These are phyloP conservation scores for Calonectria naviculata DNA, from an alignment of 2,329 filamentous ascomycete species.

Conservation along the genomic window DNA sequence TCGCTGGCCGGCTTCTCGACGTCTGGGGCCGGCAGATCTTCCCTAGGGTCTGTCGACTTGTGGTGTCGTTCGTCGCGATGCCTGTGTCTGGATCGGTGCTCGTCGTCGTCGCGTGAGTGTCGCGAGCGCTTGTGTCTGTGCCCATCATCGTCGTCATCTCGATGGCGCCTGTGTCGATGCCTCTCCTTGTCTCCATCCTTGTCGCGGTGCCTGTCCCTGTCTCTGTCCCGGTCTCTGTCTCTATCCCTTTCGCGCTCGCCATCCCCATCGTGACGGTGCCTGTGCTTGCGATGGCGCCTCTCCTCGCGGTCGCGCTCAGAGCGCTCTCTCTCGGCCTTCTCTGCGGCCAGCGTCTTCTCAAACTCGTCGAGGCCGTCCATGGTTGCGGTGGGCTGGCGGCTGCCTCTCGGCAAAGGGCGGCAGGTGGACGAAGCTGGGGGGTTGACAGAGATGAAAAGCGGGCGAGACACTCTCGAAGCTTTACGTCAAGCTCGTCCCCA, in stretches of 20 bases:
- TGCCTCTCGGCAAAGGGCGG: neutral
- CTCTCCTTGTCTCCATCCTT: conserved; percentile 43
- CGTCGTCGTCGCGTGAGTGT: conserved; percentile 61
- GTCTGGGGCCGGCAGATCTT: conserved; percentile 62
- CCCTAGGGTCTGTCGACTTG: conserved; percentile 59
- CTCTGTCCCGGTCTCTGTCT: conserved; percentile 39
- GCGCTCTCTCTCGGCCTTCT: conserved; percentile 65
- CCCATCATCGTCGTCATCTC: conserved; percentile 55
- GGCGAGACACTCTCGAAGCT: neutral
- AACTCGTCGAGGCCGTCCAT: conserved; percentile 77
- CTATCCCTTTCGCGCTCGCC: conserved; percentile 39
- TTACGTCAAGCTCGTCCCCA: conserved; percentile 8
- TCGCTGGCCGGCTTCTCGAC: conserved; percentile 55
- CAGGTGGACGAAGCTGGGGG: neutral
- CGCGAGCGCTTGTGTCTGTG: conserved; percentile 73
- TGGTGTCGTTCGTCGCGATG: conserved; percentile 42
- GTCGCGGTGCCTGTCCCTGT: conserved; percentile 34
- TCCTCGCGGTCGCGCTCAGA: conserved; percentile 58
- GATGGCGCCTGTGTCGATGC: conserved; percentile 46
- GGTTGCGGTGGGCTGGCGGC: neutral
- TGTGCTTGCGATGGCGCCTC: conserved; percentile 55
- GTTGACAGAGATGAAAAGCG: neutral
- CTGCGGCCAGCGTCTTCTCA: conserved; percentile 78
- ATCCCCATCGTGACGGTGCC: conserved; percentile 54
- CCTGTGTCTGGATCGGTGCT: conserved; percentile 54